A percentile compares a stretch with the other conserved stretches of the same genome.
Conservation (phyloP, 2,329 filamentous ascomycete species). For the Pseudomassariella vexata region DNA sequence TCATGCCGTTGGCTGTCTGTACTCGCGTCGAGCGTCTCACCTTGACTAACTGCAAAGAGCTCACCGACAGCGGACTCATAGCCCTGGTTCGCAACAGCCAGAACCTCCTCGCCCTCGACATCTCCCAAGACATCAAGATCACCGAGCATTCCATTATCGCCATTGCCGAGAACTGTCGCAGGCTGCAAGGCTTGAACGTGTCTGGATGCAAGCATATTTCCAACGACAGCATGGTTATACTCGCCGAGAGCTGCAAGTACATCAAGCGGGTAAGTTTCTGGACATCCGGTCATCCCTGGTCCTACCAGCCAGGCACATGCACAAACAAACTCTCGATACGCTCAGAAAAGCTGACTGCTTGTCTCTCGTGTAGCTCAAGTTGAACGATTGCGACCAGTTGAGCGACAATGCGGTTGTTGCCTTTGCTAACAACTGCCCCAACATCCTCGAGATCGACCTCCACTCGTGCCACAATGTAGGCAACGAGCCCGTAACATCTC, state of each 20-base stretch:
- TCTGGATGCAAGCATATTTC: slow-evolving; percentile 80
- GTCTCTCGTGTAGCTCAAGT: slow-evolving; percentile 66
- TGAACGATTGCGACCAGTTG: slow-evolving; percentile 85
- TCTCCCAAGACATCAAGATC: slow-evolving; percentile 73
- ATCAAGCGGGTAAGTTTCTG: slow-evolving; percentile 68
- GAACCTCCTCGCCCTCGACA: slow-evolving; percentile 81
- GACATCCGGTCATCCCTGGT: slow-evolving; percentile 1
- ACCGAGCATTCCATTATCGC: slow-evolving; percentile 75
- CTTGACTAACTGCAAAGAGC: slow-evolving; percentile 77
- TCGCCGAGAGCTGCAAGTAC: slow-evolving; percentile 78
- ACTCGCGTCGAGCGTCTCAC: slow-evolving; percentile 90
- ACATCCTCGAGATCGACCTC: slow-evolving; percentile 94
- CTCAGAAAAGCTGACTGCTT: too few relatives aligned
- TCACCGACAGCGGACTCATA: slow-evolving; percentile 80
- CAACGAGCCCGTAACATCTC: slow-evolving; percentile 74
- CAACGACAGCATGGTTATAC: slow-evolving; percentile 74
- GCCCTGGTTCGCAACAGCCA: slow-evolving; percentile 73
- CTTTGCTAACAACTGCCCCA: slow-evolving; percentile 82
- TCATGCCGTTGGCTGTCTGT: slow-evolving; percentile 75
- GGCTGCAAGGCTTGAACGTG: slow-evolving; percentile 89
- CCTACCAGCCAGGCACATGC: too few relatives aligned
- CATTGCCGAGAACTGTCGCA: slow-evolving; percentile 74
- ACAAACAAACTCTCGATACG: too few relatives aligned
- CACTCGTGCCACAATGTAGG: slow-evolving; percentile 78
- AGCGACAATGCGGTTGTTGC: slow-evolving; percentile 77